Evolutionary conservation across 805 yeast species (phyloP).

Genomic region (Yamadazyma paraphyllophila): DNA sequence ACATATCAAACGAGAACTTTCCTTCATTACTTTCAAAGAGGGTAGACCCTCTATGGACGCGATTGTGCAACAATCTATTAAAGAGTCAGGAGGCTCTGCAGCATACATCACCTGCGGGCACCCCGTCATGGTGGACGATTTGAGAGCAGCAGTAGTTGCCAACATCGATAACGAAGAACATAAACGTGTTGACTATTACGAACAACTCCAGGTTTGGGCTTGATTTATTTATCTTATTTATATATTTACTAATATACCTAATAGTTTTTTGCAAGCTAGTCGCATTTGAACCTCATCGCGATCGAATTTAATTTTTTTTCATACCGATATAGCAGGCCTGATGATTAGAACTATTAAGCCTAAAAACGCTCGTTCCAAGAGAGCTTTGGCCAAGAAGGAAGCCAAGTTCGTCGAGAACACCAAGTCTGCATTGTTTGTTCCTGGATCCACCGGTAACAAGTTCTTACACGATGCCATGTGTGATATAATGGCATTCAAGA

Average conservation of each 20-base stretch:
- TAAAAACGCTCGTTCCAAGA: slow-evolving; percentile 91
- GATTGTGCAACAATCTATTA: slow-evolving; percentile 36
- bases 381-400: slow-evolving; percentile 87
- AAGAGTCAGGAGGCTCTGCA: slow-evolving; percentile 39
- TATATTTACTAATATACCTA: not conserved
- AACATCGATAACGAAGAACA: slow-evolving; percentile 29
- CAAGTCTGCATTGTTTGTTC: slow-evolving; percentile 86
- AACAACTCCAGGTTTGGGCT: slow-evolving; percentile 74
- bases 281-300: slow-evolving; percentile 18
- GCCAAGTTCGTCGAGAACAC: slow-evolving; percentile 87
- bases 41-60: slow-evolving; percentile 49
- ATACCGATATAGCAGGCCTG: slow-evolving; percentile 2
- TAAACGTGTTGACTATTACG: slow-evolving; percentile 66
- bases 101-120: slow-evolving; percentile 66
- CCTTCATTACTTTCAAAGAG: slow-evolving; percentile 37
- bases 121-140: slow-evolving; percentile 52
- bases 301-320: slow-evolving; percentile 21
- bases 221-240: slow-evolving; percentile 10
- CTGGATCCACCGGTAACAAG: slow-evolving; percentile 80
- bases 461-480: slow-evolving; percentile 84
- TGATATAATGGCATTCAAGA: slow-evolving; percentile 85
- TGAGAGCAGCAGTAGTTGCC: slow-evolving; percentile 48
- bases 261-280: not conserved
- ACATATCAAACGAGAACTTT: slow-evolving; percentile 19
- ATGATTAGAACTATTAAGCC: slow-evolving; percentile 51